These are phyloP conservation scores for Polytolypa hystricis DNA, from an alignment of 2,329 filamentous ascomycete species.

Conservation along the genomic window DNA sequence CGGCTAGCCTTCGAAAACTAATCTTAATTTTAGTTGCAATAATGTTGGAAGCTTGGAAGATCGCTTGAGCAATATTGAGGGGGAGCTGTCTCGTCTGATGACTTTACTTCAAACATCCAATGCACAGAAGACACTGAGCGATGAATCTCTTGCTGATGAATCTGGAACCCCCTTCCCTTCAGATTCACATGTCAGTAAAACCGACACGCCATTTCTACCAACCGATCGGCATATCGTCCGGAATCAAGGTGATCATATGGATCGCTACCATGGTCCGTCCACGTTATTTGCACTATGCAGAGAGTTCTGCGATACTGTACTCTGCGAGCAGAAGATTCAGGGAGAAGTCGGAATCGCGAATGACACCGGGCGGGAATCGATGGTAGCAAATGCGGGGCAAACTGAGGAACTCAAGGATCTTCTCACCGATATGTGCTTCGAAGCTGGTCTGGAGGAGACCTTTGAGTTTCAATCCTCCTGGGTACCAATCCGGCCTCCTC, in stretches of 20 bases:
- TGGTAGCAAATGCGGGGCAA: neutral
- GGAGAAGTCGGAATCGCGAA: too few species aligned
- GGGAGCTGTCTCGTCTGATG: constrained; percentile 6
- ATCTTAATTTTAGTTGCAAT: constrained; percentile 5
- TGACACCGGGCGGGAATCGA: neutral
- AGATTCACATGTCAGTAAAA: neutral
- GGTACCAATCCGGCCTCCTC: constrained; percentile 7
- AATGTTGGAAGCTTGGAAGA: constrained; percentile 8
- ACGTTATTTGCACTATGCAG: constrained; percentile 10
- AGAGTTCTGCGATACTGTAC: constrained; percentile 3
- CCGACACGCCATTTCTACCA: neutral
- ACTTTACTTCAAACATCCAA: constrained; percentile 1
- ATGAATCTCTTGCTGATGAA: neutral
- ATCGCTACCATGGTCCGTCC: constrained; percentile 10
- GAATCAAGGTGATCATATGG: constrained; percentile 5
- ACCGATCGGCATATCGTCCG: constrained; percentile 6
- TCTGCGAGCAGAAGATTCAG: constrained; percentile 1
- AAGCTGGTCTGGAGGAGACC: constrained; percentile 4
- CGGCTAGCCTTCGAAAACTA: too few species aligned
- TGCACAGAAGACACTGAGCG: neutral
- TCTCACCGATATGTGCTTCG: constrained; percentile 5
- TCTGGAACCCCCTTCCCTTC: neutral
- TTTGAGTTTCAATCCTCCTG: constrained; percentile 1
- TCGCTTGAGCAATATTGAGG: constrained; percentile 9
- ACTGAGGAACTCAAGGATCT: constrained; percentile 3